These are phyloP conservation scores for Favolaschia claudopus DNA, from an alignment of 768 basidiomycete species.

Conservation along the genomic window DNA sequence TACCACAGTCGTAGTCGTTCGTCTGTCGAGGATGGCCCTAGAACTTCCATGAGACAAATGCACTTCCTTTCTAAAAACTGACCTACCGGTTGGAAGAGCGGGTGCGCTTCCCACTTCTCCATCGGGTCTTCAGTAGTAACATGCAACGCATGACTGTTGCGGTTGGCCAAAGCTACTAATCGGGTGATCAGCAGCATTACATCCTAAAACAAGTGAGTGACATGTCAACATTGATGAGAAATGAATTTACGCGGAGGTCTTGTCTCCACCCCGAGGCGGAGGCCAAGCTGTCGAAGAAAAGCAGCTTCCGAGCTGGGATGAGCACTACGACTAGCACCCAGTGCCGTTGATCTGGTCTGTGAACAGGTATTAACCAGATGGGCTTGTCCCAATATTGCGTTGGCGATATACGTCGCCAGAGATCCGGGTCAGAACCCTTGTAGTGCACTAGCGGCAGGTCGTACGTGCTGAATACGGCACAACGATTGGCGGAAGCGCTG, in stretches of 20 bases:
- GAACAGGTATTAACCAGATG: conserved; percentile 48
- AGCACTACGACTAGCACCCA: conserved; percentile 41
- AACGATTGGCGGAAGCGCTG: neutral
- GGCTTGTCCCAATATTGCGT: conserved; percentile 39
- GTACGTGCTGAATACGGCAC: conserved; percentile 26
- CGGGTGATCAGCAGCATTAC: conserved; percentile 19
- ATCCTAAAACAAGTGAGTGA: conserved; percentile 3
- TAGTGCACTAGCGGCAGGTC: conserved; percentile 28
- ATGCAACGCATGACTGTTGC: neutral
- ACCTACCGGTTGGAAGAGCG: conserved; percentile 9
- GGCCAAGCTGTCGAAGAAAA: conserved; percentile 43
- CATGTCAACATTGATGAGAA: neutral
- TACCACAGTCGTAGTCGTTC: conserved; percentile 23
- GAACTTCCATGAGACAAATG: neutral
- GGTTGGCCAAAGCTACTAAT: conserved; percentile 17
- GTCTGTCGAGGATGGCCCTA: neutral
- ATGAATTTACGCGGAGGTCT: conserved; percentile 15
- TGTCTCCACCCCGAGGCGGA: conserved; percentile 2
- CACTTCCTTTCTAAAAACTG: neutral
- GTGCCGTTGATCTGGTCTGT: conserved; percentile 33
- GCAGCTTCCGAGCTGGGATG: conserved; percentile 17
- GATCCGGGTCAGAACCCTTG: conserved; percentile 15
- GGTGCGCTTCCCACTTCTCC: conserved; percentile 16
- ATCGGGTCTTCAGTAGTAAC: conserved; percentile 13
- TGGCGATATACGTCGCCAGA: conserved; percentile 30